Base-by-base conservation (phyloP, 176 grass and related monocot genomes). In the Oryza officinalis region DNA sequence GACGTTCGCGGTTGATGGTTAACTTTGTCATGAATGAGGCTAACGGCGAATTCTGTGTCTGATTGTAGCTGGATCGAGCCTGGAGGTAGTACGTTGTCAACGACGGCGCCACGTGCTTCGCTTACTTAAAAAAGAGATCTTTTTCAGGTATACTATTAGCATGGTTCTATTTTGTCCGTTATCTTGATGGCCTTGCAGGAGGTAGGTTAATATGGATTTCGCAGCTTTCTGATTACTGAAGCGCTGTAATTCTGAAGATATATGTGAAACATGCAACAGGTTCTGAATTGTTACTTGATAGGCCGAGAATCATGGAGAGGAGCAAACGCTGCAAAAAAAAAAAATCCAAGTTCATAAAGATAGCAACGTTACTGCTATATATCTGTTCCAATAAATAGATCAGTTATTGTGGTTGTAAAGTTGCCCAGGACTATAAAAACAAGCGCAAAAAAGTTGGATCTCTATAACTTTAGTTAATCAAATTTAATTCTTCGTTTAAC, bases 1-100 rank as follows among this genome's bases (percentile, higher is more conserved):
- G 71, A 69, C 23, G 80, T 72, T 74, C 28, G 69, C 40, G 8
- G 44, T 73, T 47, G 57, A 73, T 45, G 37, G 27, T 63, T 85
- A 85, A 40, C 33, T 61, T 47, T 18, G 33, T 66, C 77, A 31
- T 79, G 7, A 67, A 67, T 79, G 77, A 45, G 27, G n/a, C 30
- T 32, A 45, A 63, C 13, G 33, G 3, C 13, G 32, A 69, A 52
- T 22, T 72, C 30, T 82, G 43, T 64, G 69, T 27, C 12, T 2
- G 25, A 73, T 73, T 63, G 8, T 10, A 10, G 80, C 52, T 82
- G 12, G 50, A 38, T 38, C 37, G 37, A 30, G 68, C 33, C 69
- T 82, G 6, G 50, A 30, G 68, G 33, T 63, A 63, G 33, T 72
- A 72, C 10, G 26, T 54, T 72, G 26, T 72, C 68, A 63, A 31